Base-by-base conservation (phyloP, 2,329 filamentous ascomycete genomes). In the Parastagonospora avenae region DNA sequence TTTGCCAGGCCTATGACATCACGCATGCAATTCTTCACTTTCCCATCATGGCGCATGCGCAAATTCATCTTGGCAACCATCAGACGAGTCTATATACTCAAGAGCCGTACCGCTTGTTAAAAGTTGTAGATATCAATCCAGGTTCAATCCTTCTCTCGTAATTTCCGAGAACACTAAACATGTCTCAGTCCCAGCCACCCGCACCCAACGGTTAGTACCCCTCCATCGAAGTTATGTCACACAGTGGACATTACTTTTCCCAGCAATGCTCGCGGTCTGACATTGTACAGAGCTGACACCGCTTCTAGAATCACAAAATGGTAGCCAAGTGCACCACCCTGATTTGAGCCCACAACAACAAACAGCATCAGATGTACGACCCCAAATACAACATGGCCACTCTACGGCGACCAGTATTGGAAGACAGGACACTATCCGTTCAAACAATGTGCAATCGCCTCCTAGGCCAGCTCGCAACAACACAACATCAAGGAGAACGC, bases 1-100 rank as follows among this genome's bases (percentile, higher is more conserved):
- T 42, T 54, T 59, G 19, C 50, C 44, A 39, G 42, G 38, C 15
- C 43, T 28, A 57, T 65, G 59, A 65, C 59, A 56, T 63, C 52
- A 46, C 44, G 24, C 43, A 65, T 63, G 52, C 53, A 59, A 62
- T 62, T 65, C 28, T 46, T 31, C 14, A 46, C 27, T 36, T 48
- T 43, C 48, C 43, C 51, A 50, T 55, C 40, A 35, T n/a, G 42
- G 12, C 38, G 38, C 46, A 46, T 30, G 50, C 47, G 19, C 19
- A 24, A 24, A 40, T 33, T 42, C 45, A 51, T 49, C 30, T 30
- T 37, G 14, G 15, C 33, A 36, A 15, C 11, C 7, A n/a, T 24
- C 32, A 6, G 30, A 19, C 27, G 16, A 31, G 24, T 15, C 11
- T 33, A 12, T 41, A 31, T 39, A 35, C 41, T 44, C 29, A 28